Percentiles rank a stretch among this genome's conserved stretches.
Conservation (phyloP, 1,284 basidiomycete species). For the Cutaneotrichosporon cyanovorans region DNA sequence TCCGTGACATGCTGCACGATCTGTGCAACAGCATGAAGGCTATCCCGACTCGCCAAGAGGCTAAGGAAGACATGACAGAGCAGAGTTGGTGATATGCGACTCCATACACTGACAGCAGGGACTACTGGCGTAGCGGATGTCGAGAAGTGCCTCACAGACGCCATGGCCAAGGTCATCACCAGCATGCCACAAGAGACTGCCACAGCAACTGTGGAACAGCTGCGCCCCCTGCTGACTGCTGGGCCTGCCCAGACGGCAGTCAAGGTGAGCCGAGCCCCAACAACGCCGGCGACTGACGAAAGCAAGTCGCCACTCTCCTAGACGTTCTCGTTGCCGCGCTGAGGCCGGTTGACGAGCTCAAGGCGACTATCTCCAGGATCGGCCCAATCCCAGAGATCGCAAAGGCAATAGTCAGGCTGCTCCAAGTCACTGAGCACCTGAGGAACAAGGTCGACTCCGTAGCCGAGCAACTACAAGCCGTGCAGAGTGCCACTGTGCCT, state of each 20-base stretch:
- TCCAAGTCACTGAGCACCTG: slow-evolving; percentile 1
- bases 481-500: neutral
- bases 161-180: neutral
- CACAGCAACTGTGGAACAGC: no score
- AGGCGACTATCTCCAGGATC: slow-evolving; percentile 6
- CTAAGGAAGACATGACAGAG: slow-evolving; percentile 24
- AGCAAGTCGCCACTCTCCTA: slow-evolving; percentile 14
- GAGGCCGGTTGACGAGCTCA: slow-evolving; percentile 14
- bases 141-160: no score
- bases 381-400: slow-evolving; percentile 5
- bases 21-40: slow-evolving; percentile 20
- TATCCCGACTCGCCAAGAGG: slow-evolving; percentile 27
- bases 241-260: neutral
- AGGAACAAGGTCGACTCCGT: slow-evolving; percentile 4
- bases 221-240: neutral
- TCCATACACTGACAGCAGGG: slow-evolving; percentile 4
- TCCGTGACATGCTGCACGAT: slow-evolving; percentile 29
- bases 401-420: neutral
- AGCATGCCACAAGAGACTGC: no score
- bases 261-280: neutral
- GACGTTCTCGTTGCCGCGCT: slow-evolving; percentile 21
- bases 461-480: neutral
- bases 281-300: neutral
- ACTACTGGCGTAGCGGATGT: slow-evolving; percentile 2
- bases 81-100: slow-evolving; percentile 18